These are phyloP conservation scores for Zoysia matrella DNA, from an alignment of 202 grass and related monocot genomes.

Conservation along the genomic window DNA sequence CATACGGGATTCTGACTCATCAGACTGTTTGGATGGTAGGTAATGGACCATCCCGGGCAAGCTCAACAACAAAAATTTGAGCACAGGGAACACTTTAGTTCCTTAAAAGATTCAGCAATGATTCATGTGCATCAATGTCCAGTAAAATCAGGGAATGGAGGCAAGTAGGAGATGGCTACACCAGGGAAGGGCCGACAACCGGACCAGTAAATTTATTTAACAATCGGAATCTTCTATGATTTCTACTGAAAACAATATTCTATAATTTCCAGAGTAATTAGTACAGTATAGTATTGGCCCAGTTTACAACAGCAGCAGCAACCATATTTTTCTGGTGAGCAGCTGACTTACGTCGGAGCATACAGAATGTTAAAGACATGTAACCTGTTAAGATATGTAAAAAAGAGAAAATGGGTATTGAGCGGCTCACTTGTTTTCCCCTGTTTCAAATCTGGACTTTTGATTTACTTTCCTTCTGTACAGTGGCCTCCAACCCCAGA, in stretches of 20 bases:
- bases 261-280: constrained; percentile 32
- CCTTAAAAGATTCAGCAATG: not conserved
- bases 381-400: not conserved
- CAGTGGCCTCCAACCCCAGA: constrained; percentile 47
- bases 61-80: not conserved
- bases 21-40: not conserved
- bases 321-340: constrained; percentile 41
- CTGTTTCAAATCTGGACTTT: constrained; percentile 50
- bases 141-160: not conserved
- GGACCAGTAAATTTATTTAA: constrained; percentile 20
- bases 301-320: constrained; percentile 10
- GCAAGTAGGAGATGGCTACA: not conserved
- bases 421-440: constrained; percentile 49
- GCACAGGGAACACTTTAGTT: not conserved
- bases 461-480: constrained; percentile 67
- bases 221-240: not conserved
- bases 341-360: constrained; percentile 33
- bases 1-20: not conserved
- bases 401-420: constrained; percentile 1
- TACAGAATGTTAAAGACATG: constrained; percentile 19
- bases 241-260: not conserved
- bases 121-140: not conserved
- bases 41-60: not conserved
- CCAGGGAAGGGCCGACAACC: not conserved
- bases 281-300: constrained; percentile 22